phyloP scores from a whole-genome alignment of 371 early-diverging fungal genomes.

The Parasitella parasitica region DNA sequence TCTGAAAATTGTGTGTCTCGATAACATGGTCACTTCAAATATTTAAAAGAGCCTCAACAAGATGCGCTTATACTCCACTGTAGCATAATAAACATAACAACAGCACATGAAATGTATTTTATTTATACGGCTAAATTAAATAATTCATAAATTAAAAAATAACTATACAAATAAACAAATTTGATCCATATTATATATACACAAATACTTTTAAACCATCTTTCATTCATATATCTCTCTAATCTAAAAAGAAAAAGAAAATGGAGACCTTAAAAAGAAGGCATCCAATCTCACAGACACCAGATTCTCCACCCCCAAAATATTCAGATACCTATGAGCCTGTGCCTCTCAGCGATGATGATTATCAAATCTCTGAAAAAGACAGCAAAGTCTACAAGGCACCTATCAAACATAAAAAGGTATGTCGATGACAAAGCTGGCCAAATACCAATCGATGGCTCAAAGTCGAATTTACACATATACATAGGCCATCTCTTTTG shows the following conservation, averaged over 20 bases:
- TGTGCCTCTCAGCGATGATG: slow-evolving; percentile 11
- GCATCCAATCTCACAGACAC: slow-evolving; percentile 5
- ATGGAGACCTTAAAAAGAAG: slow-evolving; percentile 27
- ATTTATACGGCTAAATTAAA: not conserved
- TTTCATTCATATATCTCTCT: not conserved
- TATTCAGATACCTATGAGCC: slow-evolving; percentile 22
- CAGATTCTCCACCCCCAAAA: slow-evolving; percentile 22
- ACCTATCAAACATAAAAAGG: not conserved
- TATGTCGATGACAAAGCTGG: no score
- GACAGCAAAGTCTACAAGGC: not conserved
- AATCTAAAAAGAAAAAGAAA: not conserved
- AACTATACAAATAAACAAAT: slow-evolving; percentile 3
- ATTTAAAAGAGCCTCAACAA: no score
- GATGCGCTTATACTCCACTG: no score
- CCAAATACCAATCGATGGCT: no score
- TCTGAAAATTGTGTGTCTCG: no score
- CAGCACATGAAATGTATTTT: not conserved
- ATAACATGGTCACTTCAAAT: no score
- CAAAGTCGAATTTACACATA: not conserved
- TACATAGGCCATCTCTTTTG: slow-evolving; percentile 5
- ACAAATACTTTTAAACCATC: not conserved
- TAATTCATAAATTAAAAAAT: not conserved
- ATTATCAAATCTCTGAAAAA: not conserved
- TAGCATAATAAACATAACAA: no score
- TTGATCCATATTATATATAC: not conserved